Conservation (phyloP, 768 basidiomycete genomes). For the Russula virescens region DNA sequence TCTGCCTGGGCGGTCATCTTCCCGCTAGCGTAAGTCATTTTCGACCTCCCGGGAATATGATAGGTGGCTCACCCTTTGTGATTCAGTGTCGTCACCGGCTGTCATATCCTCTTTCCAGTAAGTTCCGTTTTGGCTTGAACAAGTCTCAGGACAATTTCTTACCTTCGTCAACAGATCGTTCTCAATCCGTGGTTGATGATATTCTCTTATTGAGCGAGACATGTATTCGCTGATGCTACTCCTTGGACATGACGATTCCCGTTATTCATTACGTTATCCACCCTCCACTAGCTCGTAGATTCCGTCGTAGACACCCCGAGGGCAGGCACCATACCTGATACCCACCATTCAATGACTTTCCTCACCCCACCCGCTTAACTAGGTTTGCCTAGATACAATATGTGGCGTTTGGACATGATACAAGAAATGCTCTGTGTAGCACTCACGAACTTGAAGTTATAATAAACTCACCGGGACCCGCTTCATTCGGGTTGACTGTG, state of each 20-base stretch:
- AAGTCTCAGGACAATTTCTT: slow-evolving; percentile 28
- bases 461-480: too few relatives aligned
- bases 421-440: not conserved
- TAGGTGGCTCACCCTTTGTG: not conserved
- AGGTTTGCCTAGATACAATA: not conserved
- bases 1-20: slow-evolving; percentile 67
- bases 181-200: slow-evolving; percentile 90
- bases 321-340: not conserved
- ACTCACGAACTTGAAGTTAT: not conserved
- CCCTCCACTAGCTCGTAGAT: not conserved
- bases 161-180: slow-evolving; percentile 46
- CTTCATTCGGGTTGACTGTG: too few relatives aligned
- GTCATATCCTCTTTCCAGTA: slow-evolving; percentile 75
- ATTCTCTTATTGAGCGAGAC: slow-evolving; percentile 47
- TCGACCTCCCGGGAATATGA: slow-evolving; percentile 6
- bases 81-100: slow-evolving; percentile 49
- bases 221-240: not conserved
- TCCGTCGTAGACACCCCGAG: not conserved
- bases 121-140: slow-evolving; percentile 27
- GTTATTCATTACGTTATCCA: not conserved
- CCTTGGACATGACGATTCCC: not conserved
- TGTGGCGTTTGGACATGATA: not conserved
- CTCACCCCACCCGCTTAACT: not conserved
- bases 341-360: not conserved
- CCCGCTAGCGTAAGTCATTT: slow-evolving; percentile 55